phyloP scores from a whole-genome alignment of 2,329 filamentous ascomycete species.

The Trichophyton mentagrophytes region DNA sequence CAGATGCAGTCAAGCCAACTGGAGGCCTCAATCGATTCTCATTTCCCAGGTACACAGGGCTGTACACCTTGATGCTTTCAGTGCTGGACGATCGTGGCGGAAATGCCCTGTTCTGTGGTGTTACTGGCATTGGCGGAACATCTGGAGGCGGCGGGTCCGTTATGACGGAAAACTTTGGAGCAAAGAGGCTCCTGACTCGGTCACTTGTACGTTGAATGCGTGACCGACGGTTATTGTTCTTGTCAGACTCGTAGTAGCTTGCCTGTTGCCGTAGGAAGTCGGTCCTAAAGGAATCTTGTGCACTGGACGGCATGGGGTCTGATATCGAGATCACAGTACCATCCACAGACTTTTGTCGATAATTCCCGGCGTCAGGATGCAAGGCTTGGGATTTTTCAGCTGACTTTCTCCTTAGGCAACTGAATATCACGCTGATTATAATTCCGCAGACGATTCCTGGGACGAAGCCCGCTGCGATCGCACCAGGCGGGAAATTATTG shows the following conservation, averaged over 20 bases:
- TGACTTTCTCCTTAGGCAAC: slow-evolving; percentile 24
- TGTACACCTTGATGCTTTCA: slow-evolving; percentile 37
- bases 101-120: slow-evolving; percentile 18
- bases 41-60: slow-evolving; percentile 22
- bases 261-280: slow-evolving; percentile 30
- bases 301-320: slow-evolving; percentile 29
- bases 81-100: slow-evolving; percentile 24
- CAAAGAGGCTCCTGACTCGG: slow-evolving; percentile 28
- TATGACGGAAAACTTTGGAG: slow-evolving; percentile 16
- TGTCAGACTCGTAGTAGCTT: slow-evolving; percentile 17
- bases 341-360: slow-evolving; percentile 23
- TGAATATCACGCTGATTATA: slow-evolving; percentile 43
- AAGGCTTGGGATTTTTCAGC: neutral
- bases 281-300: slow-evolving; percentile 31
- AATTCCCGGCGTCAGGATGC: slow-evolving; percentile 9
- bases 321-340: slow-evolving; percentile 28
- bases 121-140: slow-evolving; percentile 18
- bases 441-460: slow-evolving; percentile 33
- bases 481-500: slow-evolving; percentile 29
- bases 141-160: slow-evolving; percentile 13
- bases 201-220: slow-evolving; percentile 25
- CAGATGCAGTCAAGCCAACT: slow-evolving; percentile 13
- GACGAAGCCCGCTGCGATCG: slow-evolving; percentile 35
- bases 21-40: slow-evolving; percentile 18
- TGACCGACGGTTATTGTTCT: slow-evolving; percentile 13